Conservation (phyloP, 129 eudicot genomes). For the Chrysanthemum lavandulifolium region DNA sequence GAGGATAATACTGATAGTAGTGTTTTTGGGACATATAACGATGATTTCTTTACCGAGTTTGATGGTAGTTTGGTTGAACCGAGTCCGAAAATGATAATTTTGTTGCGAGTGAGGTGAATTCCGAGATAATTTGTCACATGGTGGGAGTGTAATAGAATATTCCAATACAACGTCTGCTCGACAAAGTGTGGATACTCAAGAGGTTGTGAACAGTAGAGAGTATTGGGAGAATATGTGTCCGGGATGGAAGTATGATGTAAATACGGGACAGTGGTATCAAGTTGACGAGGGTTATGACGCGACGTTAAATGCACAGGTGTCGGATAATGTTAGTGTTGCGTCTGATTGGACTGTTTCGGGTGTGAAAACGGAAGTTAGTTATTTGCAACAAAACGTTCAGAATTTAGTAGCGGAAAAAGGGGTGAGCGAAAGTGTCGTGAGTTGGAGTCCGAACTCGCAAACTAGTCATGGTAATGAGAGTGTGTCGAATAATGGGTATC, state of each 20-base stretch:
- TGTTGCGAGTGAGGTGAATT: constrained; percentile 30
- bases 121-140: constrained; percentile 23
- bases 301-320: constrained; percentile 35
- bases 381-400: constrained; percentile 63
- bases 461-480: constrained; percentile 37
- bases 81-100: constrained; percentile 27
- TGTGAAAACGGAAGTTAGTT: constrained; percentile 51
- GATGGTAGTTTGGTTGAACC: constrained; percentile 43
- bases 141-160: constrained; percentile 35
- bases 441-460: constrained; percentile 60
- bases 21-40: constrained; percentile 56
- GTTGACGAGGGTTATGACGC: constrained; percentile 47
- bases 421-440: constrained; percentile 49
- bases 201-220: constrained; percentile 41
- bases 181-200: constrained; percentile 43
- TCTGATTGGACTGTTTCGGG: constrained; percentile 42
- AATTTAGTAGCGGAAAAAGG: constrained; percentile 47
- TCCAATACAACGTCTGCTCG: constrained; percentile 35
- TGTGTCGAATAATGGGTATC: constrained; percentile 57
- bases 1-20: constrained; percentile 36
- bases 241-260: constrained; percentile 82
- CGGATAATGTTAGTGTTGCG: constrained; percentile 29
- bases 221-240: constrained; percentile 89
- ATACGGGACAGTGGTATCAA: constrained; percentile 88
- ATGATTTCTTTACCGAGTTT: constrained; percentile 68